Conservation (phyloP, 2,329 filamentous ascomycete species). For the Fusarium denticulatum region DNA sequence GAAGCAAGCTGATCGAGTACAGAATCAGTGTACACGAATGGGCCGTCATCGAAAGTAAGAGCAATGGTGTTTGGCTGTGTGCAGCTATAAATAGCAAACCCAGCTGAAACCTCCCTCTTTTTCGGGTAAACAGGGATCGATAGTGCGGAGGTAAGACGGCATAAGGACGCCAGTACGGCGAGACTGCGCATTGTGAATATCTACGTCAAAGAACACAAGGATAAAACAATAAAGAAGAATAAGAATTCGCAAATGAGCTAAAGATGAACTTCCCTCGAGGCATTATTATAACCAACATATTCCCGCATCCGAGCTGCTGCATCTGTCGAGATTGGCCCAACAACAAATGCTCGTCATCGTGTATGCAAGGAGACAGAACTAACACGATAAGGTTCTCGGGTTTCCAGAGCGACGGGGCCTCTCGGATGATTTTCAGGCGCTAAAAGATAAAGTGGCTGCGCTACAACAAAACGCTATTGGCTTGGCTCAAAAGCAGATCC, state of each 20-base stretch:
- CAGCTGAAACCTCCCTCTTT: neutral
- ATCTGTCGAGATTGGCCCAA: slow-evolving; percentile 1
- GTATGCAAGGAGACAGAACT: slow-evolving; percentile 7
- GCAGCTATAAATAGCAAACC: slow-evolving; percentile 9
- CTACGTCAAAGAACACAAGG: rapidly evolving
- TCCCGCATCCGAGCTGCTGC: no score
- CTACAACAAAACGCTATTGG: neutral
- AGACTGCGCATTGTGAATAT: neutral
- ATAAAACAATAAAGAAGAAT: no score
- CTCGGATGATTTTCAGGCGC: neutral
- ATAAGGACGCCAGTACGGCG: neutral
- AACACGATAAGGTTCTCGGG: slow-evolving; percentile 1
- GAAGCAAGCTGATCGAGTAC: slow-evolving; percentile 20
- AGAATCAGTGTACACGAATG: slow-evolving; percentile 7
- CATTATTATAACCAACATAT: neutral
- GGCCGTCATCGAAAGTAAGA: slow-evolving; percentile 24
- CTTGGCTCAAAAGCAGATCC: neutral
- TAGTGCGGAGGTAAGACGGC: neutral
- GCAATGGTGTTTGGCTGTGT: slow-evolving; percentile 7
- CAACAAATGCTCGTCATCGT: slow-evolving; percentile 9
- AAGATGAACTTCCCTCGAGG: rapidly evolving
- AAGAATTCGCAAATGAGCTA: rapidly evolving
- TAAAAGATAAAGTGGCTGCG: neutral
- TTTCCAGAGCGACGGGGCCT: slow-evolving; percentile 17
- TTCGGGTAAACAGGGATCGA: neutral